Conservation (phyloP, 2,329 filamentous ascomycete genomes). For the Hypoxylon rubiginosum region DNA sequence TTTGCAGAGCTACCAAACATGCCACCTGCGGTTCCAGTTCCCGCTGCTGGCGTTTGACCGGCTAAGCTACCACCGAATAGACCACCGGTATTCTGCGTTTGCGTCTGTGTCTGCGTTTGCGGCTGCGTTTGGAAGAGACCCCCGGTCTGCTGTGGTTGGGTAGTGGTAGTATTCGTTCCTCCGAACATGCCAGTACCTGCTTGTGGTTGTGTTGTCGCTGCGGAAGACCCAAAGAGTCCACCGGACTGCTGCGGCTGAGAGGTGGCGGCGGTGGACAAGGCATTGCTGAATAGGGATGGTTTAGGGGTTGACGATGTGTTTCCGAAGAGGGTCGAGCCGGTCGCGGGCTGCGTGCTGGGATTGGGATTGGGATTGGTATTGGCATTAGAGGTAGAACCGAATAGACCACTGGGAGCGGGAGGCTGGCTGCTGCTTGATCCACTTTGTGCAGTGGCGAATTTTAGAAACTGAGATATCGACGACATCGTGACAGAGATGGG, state of each 20-base stretch:
- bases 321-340: conserved; percentile 40
- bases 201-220: conserved; percentile 46
- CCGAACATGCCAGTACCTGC: conserved; percentile 42
- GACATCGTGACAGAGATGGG: conserved; percentile 29
- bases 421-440: conserved; percentile 52
- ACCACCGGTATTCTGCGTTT: conserved; percentile 39
- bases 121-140: conserved; percentile 43
- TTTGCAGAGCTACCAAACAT: conserved; percentile 41
- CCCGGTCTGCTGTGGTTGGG: conserved; percentile 39
- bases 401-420: conserved; percentile 52
- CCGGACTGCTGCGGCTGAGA: conserved; percentile 50
- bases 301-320: conserved; percentile 44
- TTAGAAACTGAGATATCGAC: conserved; percentile 12
- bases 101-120: conserved; percentile 37
- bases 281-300: conserved; percentile 51
- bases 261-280: conserved; percentile 40
- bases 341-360: conserved; percentile 39
- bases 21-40: conserved; percentile 29
- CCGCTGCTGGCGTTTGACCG: conserved; percentile 36
- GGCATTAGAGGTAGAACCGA: conserved; percentile 46
- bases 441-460: conserved; percentile 41
- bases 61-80: conserved; percentile 45
- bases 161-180: conserved; percentile 36
- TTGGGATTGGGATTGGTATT: no score
- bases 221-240: conserved; percentile 52